These are phyloP conservation scores for Xylaria sp. DNA, from an alignment of 2,329 filamentous ascomycete genomes.

Conservation along the genomic window DNA sequence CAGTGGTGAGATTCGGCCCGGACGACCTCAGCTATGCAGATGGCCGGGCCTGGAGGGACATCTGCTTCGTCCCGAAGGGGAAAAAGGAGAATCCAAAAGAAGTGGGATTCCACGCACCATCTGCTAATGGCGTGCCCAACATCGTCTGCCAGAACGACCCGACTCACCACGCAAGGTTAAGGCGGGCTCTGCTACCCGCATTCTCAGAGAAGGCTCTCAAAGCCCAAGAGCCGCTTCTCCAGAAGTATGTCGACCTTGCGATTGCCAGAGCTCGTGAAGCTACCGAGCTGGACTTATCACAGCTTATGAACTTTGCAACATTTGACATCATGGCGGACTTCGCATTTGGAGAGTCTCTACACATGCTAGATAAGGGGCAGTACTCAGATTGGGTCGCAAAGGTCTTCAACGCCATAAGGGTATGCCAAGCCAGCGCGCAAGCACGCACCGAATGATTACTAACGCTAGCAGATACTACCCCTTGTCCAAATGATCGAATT, in stretches of 20 bases:
- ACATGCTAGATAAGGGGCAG: slow-evolving; percentile 33
- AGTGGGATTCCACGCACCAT: slow-evolving; percentile 22
- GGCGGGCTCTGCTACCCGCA: slow-evolving; percentile 30
- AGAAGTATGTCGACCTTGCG: slow-evolving; percentile 28
- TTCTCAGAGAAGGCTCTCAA: slow-evolving; percentile 35
- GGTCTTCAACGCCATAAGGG: slow-evolving; percentile 31
- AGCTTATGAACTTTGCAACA: slow-evolving; percentile 35
- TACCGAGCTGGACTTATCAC: slow-evolving; percentile 21
- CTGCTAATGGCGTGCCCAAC: slow-evolving; percentile 26
- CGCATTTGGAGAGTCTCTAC: slow-evolving; percentile 39
- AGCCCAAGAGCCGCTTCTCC: slow-evolving; percentile 34
- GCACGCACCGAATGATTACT: background rate
- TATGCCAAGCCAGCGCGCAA: slow-evolving; percentile 2
- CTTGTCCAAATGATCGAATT: slow-evolving; percentile 43
- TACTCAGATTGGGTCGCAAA: slow-evolving; percentile 39
- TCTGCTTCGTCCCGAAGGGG: slow-evolving; percentile 24
- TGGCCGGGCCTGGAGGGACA: slow-evolving; percentile 37
- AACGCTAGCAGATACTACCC: slow-evolving; percentile 35
- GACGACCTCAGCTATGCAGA: slow-evolving; percentile 41
- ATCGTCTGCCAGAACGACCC: slow-evolving; percentile 26
- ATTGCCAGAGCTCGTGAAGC: slow-evolving; percentile 18
- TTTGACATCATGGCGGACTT: slow-evolving; percentile 44
- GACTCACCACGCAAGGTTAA: slow-evolving; percentile 31
- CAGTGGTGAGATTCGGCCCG: slow-evolving; percentile 38
- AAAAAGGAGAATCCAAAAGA: slow-evolving; percentile 32